These are phyloP conservation scores for Histomonas meleagridis DNA, from an alignment of 208 protist species.

Conservation along the genomic window DNA sequence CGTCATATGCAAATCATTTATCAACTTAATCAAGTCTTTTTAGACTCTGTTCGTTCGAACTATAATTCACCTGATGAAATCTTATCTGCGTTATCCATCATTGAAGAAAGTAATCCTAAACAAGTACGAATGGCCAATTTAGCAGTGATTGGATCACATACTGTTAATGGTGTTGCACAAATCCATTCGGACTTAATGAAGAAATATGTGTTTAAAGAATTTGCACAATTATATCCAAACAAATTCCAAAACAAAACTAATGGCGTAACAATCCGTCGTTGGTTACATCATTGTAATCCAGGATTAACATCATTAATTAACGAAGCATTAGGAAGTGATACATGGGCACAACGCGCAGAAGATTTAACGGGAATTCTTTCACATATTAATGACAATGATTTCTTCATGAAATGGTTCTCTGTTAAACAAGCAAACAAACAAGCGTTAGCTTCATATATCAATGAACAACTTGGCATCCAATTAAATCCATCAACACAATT, in stretches of 20 bases:
- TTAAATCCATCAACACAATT: conserved; percentile 41
- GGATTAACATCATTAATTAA: neutral
- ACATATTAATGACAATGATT: neutral
- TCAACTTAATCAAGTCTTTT: conserved; percentile 64
- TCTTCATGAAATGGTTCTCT: neutral
- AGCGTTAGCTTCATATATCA: neutral
- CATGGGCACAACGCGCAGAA: neutral
- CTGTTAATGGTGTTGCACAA: conserved; percentile 67
- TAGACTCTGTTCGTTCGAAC: conserved; percentile 43
- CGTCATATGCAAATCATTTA: conserved; percentile 69
- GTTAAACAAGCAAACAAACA: neutral
- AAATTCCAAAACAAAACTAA: conserved; percentile 72
- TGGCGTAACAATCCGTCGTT: conserved; percentile 68
- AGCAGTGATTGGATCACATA: conserved; percentile 61
- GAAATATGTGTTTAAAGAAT: conserved; percentile 55
- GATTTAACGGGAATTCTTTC: neutral
- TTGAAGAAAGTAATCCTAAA: conserved; percentile 58
- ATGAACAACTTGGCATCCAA: neutral
- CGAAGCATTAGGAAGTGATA: neutral
- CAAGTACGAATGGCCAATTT: conserved; percentile 60
- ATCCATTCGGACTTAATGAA: conserved; percentile 67
- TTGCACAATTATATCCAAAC: conserved; percentile 59
- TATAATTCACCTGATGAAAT: neutral
- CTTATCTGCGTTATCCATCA: conserved; percentile 51
- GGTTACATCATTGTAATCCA: conserved; percentile 59